Conservation (phyloP, 2,329 filamentous ascomycete genomes). For the Xylariales sp. region DNA sequence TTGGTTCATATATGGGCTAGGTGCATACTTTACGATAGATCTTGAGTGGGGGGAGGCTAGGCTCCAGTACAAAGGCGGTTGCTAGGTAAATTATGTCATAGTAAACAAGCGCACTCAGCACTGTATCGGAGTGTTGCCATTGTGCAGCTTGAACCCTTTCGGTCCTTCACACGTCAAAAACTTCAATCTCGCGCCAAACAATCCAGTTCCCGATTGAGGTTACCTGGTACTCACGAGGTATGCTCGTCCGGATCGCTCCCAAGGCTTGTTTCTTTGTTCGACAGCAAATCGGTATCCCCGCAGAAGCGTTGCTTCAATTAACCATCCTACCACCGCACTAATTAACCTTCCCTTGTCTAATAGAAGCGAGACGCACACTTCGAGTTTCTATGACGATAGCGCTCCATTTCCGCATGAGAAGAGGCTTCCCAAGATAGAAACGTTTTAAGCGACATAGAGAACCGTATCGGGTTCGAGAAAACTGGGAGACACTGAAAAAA, state of each 20-base stretch:
- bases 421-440: constrained; percentile 5
- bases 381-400: constrained; percentile 24
- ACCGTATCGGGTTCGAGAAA: constrained; percentile 9
- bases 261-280: too few species aligned
- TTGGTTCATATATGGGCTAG: too few species aligned
- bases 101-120: constrained; percentile 6
- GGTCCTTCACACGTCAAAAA: too few species aligned
- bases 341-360: constrained; percentile 6
- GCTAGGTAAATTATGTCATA: constrained; percentile 22
- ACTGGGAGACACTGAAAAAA: constrained; percentile 10
- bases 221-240: too few species aligned
- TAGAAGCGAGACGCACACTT: constrained; percentile 27
- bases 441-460: constrained; percentile 6
- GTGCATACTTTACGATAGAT: too few species aligned
- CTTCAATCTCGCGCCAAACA: neutral
- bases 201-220: neutral
- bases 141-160: too few species aligned
- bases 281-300: too few species aligned
- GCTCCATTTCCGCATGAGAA: constrained; percentile 19
- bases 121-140: neutral
- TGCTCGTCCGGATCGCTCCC: too few species aligned
- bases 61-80: too few species aligned
- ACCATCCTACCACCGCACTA: constrained; percentile 3
- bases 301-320: too few species aligned
- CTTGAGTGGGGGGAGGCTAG: too few species aligned